Conservation (phyloP, 257 asterid genomes). For the Ehretia macrophylla region DNA sequence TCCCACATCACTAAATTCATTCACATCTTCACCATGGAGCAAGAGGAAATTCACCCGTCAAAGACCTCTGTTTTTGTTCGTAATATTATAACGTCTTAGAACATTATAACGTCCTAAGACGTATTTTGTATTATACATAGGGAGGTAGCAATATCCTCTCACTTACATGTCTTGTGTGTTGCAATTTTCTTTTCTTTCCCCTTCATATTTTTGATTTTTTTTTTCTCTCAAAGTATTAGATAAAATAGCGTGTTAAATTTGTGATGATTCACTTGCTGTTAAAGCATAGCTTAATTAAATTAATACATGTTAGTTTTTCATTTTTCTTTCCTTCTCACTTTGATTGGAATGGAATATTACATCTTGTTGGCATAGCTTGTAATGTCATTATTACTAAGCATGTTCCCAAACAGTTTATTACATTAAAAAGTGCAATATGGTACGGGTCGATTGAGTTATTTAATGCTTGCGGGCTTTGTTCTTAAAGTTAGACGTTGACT, state of each 20-base stretch:
- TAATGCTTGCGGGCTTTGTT: conserved; percentile 27
- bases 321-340: conserved; percentile 2
- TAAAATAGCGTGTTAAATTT: conserved; percentile 48
- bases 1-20: conserved; percentile 35
- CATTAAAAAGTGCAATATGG: background rate
- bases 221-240: conserved; percentile 23
- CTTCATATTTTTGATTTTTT: background rate
- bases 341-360: background rate
- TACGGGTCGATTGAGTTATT: conserved; percentile 15
- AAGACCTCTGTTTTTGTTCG: conserved; percentile 1
- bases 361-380: conserved; percentile 10
- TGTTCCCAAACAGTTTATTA: conserved; percentile 15
- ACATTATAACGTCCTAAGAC: background rate
- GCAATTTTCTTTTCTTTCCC: conserved; percentile 3
- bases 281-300: conserved; percentile 42
- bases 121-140: conserved; percentile 52
- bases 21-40: background rate
- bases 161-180: conserved; percentile 45
- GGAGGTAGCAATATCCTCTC: conserved; percentile 35
- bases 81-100: background rate
- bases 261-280: conserved; percentile 39
- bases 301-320: conserved; percentile 18
- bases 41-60: conserved; percentile 2
- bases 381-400: conserved; percentile 27
- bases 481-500: conserved; percentile 12